Evolutionary conservation across 495 filamentous ascomycete genomes (phyloP), one percentile per base, ranked within the genome.

Genomic region (Aspergillus mulundensis): DNA sequence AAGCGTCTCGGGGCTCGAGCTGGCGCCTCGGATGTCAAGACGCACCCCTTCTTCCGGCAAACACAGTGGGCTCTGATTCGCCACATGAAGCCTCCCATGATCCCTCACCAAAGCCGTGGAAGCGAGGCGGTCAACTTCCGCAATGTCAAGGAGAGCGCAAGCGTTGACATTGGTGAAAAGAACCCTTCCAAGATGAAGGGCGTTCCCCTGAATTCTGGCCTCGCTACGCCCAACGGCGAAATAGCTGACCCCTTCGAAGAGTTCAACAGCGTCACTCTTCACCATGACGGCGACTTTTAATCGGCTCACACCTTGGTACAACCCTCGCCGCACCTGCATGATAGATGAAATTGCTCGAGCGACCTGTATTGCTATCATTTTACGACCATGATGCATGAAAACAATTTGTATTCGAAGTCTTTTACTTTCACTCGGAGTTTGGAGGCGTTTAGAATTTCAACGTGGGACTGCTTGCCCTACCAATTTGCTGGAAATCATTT

Each of bases 51-150:
- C 80, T 98, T 98, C 83, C 84, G 90, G 34, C 84, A 84, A 34
- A 97, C 92, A 24, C 91, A 95, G 69, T 98, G 94, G 94, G 94
- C 94, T 8, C 81, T 98, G 15, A 88, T 98, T 54, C 88, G 94
- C 47, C 95, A 98, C 71, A 91, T 89, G 88, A 97, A 96, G 70
- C 94, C 94, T n/a, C 94, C 94, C 2, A 98, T 98, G 81, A 87
- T 97, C 49, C 94, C 94, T 3, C 86, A 92, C 69, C 90, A 94
- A 70, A 92, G 91, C 47, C 85, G 90, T 18, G 94, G 89, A 38
- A 87, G 91, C 55, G 94, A 98, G 66, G 95, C 94, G 1, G 76
- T 95, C 61, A 98, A 98, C 68, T 98, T 98, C 79, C 83, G 95
- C 59, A 95, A 93, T 62, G 93, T 98, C 50, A 97, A 97, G 73